Percentiles rank a stretch among this genome's conserved stretches.
These are phyloP conservation scores for Sphagnum fallax DNA, from an alignment of 228 moss, liverwort and hornwort genomes.

Conservation along the genomic window DNA sequence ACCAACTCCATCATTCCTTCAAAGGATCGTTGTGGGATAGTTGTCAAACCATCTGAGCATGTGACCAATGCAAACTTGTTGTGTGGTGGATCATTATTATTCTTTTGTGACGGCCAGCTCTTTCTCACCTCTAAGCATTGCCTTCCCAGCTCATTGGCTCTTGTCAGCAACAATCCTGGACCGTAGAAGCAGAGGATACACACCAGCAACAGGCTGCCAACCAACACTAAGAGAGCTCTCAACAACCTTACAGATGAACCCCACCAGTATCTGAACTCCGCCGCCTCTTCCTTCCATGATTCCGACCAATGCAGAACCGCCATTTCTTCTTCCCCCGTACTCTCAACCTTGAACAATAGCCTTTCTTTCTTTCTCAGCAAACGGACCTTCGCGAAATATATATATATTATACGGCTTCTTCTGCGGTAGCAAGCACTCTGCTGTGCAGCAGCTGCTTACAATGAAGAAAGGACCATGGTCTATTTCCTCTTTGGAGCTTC, in stretches of 20 bases:
- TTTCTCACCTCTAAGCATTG: conserved; percentile 27
- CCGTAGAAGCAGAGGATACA: conserved; percentile 35
- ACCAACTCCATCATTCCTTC: conserved; percentile 95
- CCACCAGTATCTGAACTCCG: conserved; percentile 33
- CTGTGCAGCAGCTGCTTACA: too few species aligned
- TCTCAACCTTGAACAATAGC: too few species aligned
- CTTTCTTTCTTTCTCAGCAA: too few species aligned
- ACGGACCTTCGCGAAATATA: too few species aligned
- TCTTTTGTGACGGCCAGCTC: conserved; percentile 1
- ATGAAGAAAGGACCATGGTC: too few species aligned
- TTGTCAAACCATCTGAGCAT: conserved; percentile 89
- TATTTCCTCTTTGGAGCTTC: too few species aligned
- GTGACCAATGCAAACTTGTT: conserved; percentile 86
- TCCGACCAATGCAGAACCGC: conserved; percentile 27
- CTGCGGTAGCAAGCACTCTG: too few species aligned
- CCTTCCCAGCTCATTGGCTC: conserved; percentile 59
- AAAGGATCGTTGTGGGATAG: conserved; percentile 87
- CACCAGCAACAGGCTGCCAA: conserved; percentile 13
- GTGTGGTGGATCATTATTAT: conserved; percentile 15
- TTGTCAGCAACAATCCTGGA: conserved; percentile 34
- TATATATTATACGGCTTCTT: too few species aligned
- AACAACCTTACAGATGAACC: conserved; percentile 31
- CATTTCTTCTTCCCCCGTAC: conserved; percentile 14
- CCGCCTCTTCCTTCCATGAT: conserved; percentile 41
- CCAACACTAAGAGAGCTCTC: conserved; percentile 26